Evolutionary conservation across 75 land plant genomes (phyloP), one percentile per base, ranked within the genome.

Genomic region (Pseudotsuga menziesii): DNA sequence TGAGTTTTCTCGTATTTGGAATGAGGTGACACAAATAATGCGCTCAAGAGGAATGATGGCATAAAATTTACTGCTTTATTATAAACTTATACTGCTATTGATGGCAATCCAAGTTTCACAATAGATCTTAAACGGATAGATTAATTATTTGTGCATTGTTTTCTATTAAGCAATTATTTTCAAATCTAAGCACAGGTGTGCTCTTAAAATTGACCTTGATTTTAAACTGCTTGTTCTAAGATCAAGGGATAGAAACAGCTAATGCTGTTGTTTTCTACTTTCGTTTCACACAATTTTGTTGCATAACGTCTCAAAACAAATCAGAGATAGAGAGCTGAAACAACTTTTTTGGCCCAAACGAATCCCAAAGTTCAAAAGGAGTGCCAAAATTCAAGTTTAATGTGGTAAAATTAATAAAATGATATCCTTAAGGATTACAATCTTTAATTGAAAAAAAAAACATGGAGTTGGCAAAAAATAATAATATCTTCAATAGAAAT

Each of bases 1-100:
- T 75, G 92, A 97, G 70, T 97, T 86, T 52, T 83, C 86, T 54
- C 85, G 99, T 2, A 97, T 97, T 73, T 75, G 92, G 25, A 85
- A 89, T 17, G 57, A 66, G n/a, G 93, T 96, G 13, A 90, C 77
- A 71, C 60, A 72, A 63, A 85, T 91, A 35, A 87, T 83, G 90
- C 72, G 52, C 6, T 29, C 14, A 15, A 16, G 35, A 60, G 27
- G 54, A 12, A n/a, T 88, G 88, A 76, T 83, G 72, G 4, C 48
- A 39, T 69, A 69, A 23, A 23, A 69, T 64, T 69, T 41, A 19
- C n/a, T 44, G 20, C 20, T 20, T 14, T 41, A 2, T 27, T 61
- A 25, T 61, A 5, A 32, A 61, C 0, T 2, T 8, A 2, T 48
- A 48, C 54, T 48, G 54, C 12, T 48, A 8, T 1, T 19, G 20